These are phyloP conservation scores for Carex kokanica DNA, from an alignment of 176 grass and related monocot genomes.

Conservation along the genomic window DNA sequence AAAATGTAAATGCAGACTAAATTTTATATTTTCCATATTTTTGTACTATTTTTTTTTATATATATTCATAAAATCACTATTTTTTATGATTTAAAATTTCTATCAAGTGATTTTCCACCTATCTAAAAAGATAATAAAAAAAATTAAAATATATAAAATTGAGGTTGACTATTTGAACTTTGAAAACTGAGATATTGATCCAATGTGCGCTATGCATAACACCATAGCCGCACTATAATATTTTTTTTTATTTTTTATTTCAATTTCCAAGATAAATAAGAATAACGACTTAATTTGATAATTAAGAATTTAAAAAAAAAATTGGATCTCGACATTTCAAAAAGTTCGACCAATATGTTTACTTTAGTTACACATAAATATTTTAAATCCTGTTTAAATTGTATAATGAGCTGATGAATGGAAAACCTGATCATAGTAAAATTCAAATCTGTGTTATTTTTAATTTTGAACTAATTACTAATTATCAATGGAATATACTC, in stretches of 20 bases:
- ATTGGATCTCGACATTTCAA: neutral
- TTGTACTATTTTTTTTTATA: no score
- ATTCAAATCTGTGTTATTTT: neutral
- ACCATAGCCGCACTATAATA: neutral
- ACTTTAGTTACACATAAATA: neutral
- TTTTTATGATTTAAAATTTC: no score
- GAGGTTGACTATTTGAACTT: no score
- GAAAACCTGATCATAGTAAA: neutral
- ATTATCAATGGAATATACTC: conserved; percentile 5
- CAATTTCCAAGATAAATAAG: neutral
- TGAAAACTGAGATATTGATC: no score
- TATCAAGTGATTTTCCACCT: no score
- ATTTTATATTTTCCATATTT: no score
- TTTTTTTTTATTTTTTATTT: neutral
- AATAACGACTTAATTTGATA: neutral
- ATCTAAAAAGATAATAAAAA: no score
- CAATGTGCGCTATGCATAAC: no score
- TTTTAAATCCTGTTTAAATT: neutral
- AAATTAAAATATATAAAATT: no score
- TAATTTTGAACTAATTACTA: neutral
- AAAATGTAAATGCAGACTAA: no score
- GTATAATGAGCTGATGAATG: neutral
- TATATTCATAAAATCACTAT: no score
- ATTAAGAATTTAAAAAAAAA: neutral
- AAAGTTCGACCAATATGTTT: neutral